phyloP scores from a whole-genome alignment of 2,329 filamentous ascomycete genomes.

The Grosmannia clavigera region DNA sequence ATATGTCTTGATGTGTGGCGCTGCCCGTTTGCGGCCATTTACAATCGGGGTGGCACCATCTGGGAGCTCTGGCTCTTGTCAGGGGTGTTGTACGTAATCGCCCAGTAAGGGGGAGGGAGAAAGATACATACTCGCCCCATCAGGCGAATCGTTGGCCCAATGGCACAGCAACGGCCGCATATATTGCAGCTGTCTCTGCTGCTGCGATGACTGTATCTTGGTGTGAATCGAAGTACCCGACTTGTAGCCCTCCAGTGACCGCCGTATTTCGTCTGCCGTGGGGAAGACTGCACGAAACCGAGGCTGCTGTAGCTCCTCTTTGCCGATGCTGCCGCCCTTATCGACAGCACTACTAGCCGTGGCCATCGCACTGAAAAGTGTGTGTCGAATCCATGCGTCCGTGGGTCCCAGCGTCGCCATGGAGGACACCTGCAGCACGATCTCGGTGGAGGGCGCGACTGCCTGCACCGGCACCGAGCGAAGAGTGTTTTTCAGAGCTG shows the following conservation, averaged over 20 bases:
- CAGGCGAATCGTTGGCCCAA: constrained; percentile 53
- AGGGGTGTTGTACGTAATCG: background rate
- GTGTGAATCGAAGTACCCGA: constrained; percentile 75
- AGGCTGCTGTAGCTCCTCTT: constrained; percentile 20
- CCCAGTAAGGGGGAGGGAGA: background rate
- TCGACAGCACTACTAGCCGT: background rate
- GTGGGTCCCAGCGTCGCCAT: constrained; percentile 65
- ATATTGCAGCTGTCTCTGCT: constrained; percentile 63
- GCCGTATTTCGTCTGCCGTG: constrained; percentile 64
- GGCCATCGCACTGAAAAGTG: constrained; percentile 41
- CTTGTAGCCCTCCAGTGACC: constrained; percentile 63
- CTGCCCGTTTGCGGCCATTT: constrained; percentile 54
- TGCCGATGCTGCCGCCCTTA: constrained; percentile 13
- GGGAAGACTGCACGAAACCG: constrained; percentile 68
- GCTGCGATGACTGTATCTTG: constrained; percentile 57
- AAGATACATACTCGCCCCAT: constrained; percentile 20
- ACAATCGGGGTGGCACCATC: constrained; percentile 22
- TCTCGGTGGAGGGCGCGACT: constrained; percentile 24
- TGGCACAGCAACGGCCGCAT: constrained; percentile 59
- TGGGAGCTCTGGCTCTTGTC: constrained; percentile 15
- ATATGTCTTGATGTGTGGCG: constrained; percentile 86
- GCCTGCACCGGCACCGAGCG: constrained; percentile 33
- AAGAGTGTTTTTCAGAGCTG: constrained; percentile 50
- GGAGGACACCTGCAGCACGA: constrained; percentile 62
- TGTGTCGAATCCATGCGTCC: constrained; percentile 59